Conservation (phyloP, 2,329 filamentous ascomycete species). For the Sphaceloma murrayae region DNA sequence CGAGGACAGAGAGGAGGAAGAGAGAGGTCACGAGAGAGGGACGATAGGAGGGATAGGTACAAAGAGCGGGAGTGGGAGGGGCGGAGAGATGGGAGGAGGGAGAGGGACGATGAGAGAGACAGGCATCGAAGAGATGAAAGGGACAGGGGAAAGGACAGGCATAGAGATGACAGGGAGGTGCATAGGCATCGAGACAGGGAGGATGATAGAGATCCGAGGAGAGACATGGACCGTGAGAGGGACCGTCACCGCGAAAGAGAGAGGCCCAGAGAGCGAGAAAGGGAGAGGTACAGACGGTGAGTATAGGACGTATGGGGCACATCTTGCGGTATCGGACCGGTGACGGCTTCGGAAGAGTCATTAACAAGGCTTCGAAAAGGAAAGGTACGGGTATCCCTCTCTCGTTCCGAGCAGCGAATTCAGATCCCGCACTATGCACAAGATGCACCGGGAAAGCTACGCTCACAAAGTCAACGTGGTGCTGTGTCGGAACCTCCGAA, state of each 20-base stretch:
- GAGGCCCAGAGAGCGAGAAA: conserved; percentile 4
- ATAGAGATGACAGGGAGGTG: conserved; percentile 22
- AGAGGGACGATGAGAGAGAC: conserved; percentile 26
- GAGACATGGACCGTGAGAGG: conserved; percentile 14
- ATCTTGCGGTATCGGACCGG: too few relatives aligned
- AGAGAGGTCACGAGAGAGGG: background rate
- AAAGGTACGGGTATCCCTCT: too few relatives aligned
- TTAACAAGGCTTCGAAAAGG: too few relatives aligned
- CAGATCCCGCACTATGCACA: too few relatives aligned
- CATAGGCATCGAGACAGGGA: conserved; percentile 26
- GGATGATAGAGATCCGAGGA: conserved; percentile 23
- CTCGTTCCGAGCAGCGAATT: too few relatives aligned
- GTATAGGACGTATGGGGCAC: background rate
- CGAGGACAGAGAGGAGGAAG: background rate
- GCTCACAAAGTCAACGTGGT: too few relatives aligned
- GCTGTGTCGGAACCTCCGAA: too few relatives aligned
- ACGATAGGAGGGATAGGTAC: conserved; percentile 7
- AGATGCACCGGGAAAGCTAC: too few relatives aligned
- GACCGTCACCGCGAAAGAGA: background rate
- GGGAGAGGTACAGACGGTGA: conserved; percentile 3
- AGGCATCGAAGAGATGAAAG: conserved; percentile 18
- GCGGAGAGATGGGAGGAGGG: conserved; percentile 24
- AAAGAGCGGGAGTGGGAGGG: conserved; percentile 19
- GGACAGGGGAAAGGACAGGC: too few relatives aligned
- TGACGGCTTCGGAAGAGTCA: too few relatives aligned